phyloP scores from a whole-genome alignment of 805 yeast species.

The Ogataea kodamae region DNA sequence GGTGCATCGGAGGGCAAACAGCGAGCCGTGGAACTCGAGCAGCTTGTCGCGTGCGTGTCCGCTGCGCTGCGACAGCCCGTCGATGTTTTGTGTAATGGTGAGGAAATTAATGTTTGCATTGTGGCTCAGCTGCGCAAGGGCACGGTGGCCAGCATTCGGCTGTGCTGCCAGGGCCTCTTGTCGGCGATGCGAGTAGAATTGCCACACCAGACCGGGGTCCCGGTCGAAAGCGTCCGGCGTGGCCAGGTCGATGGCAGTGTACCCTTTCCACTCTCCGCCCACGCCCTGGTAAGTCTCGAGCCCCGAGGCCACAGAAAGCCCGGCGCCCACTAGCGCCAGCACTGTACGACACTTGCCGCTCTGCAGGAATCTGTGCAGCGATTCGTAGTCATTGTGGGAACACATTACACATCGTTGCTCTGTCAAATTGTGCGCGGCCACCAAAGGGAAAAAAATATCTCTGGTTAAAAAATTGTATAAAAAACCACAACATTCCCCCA shows the following conservation, averaged over 20 bases:
- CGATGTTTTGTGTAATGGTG: constrained; percentile 81
- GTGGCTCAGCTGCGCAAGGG: constrained; percentile 60
- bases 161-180: constrained; percentile 57
- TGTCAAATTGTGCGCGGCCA: too few species aligned
- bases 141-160: constrained; percentile 74
- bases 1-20: constrained; percentile 73
- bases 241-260: constrained; percentile 78
- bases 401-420: too few species aligned
- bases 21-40: constrained; percentile 74
- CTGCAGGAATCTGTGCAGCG: constrained; percentile 44
- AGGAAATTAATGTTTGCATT: constrained; percentile 40
- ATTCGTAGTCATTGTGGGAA: too few species aligned
- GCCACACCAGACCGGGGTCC: constrained; percentile 90
- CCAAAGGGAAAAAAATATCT: too few species aligned
- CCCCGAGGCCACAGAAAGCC: constrained; percentile 75
- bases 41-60: constrained; percentile 52
- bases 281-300: constrained; percentile 69
- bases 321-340: constrained; percentile 76
- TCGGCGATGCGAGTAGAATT: constrained; percentile 72
- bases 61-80: constrained; percentile 67
- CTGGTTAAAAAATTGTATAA: too few species aligned
- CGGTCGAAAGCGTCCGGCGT: constrained; percentile 86
- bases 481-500: too few species aligned
- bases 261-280: constrained; percentile 74
- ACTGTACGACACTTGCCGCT: constrained; percentile 42